phyloP scores from a whole-genome alignment of 306 rosid species.

The Astragalus glycyphyllos region DNA sequence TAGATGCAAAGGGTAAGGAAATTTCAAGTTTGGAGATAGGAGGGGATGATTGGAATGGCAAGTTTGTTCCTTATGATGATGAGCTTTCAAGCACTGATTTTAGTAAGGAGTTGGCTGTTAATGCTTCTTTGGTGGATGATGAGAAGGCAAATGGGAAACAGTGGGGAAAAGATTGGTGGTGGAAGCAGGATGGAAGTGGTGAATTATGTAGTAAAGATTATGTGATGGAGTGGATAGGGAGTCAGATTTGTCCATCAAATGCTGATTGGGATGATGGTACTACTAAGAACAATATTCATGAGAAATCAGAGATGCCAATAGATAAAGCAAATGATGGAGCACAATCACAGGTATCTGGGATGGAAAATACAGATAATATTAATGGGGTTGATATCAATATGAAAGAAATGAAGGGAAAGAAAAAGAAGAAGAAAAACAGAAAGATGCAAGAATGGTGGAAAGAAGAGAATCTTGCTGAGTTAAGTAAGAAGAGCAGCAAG shows the following conservation, averaged over 20 bases:
- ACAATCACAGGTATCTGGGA: constrained; percentile 48
- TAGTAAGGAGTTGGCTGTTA: constrained; percentile 69
- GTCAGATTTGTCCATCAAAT: constrained; percentile 89
- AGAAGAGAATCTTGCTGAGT: constrained; percentile 88
- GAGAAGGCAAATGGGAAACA: constrained; percentile 67
- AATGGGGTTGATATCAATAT: constrained; percentile 53
- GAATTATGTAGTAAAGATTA: constrained; percentile 89
- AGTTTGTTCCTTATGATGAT: constrained; percentile 82
- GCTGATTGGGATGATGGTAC: constrained; percentile 81
- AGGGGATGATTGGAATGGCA: constrained; percentile 72
- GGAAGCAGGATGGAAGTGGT: constrained; percentile 89
- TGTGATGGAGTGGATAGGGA: constrained; percentile 97
- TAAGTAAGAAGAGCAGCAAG: constrained; percentile 73
- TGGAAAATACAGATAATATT: constrained; percentile 39
- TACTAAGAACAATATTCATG: constrained; percentile 55
- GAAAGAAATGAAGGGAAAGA: constrained; percentile 60
- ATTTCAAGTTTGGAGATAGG: constrained; percentile 58
- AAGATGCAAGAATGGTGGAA: constrained; percentile 99
- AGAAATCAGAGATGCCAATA: constrained; percentile 53
- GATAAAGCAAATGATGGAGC: constrained; percentile 60
- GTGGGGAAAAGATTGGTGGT: constrained; percentile 99
- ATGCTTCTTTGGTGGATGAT: constrained; percentile 53
- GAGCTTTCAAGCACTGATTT: constrained; percentile 78
- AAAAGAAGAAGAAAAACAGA: constrained; percentile 66
- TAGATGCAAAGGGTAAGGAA: constrained; percentile 75